Conservation (phyloP, 768 basidiomycete genomes). For the Amanita fuliginea region DNA sequence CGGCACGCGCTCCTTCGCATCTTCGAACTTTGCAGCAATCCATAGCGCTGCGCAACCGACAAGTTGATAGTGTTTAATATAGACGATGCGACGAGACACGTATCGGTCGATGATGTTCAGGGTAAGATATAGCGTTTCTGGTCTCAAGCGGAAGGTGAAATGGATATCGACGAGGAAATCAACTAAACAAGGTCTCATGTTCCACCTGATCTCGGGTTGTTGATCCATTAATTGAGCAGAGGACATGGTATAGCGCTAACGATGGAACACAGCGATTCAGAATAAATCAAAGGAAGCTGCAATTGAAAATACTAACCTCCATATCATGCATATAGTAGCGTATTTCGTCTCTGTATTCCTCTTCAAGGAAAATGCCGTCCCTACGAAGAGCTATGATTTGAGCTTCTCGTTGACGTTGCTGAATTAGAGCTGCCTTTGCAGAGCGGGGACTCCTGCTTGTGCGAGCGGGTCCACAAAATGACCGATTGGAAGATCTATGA, state of each 20-base stretch:
- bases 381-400: constrained; percentile 60
- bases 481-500: constrained; percentile 46
- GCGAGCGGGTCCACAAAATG: constrained; percentile 36
- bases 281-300: constrained; percentile 10
- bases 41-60: constrained; percentile 97
- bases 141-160: constrained; percentile 93
- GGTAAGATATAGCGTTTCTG: constrained; percentile 96
- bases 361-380: constrained; percentile 77
- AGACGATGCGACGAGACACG: constrained; percentile 96
- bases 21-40: constrained; percentile 99
- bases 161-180: constrained; percentile 99
- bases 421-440: constrained; percentile 44
- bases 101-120: constrained; percentile 99
- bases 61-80: constrained; percentile 98
- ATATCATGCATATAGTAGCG: constrained; percentile 92
- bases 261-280: constrained; percentile 6
- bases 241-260: constrained; percentile 74
- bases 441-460: constrained; percentile 48
- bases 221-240: constrained; percentile 97
- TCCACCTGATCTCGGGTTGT: constrained; percentile 98
- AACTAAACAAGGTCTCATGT: constrained; percentile 97
- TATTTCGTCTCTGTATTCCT: constrained; percentile 93
- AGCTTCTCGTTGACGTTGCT: constrained; percentile 59
- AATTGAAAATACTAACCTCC: constrained; percentile 63
- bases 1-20: constrained; percentile 96